phyloP scores from a whole-genome alignment of 306 rosid genomes.

The Sindora glabra region DNA sequence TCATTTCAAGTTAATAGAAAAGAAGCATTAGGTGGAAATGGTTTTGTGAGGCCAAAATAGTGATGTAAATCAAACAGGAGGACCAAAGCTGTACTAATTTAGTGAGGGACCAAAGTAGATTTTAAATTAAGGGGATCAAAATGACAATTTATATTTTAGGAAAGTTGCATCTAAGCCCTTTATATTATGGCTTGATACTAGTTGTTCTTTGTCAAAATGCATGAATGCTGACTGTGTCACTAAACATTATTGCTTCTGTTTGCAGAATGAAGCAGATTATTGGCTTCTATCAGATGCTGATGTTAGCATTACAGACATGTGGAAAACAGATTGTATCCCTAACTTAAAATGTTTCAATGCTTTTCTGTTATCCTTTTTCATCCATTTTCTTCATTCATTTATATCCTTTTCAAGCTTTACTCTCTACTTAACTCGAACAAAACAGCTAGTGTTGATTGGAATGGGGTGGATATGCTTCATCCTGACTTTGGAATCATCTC shows the following conservation, averaged over 20 bases:
- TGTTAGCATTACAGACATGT: slow-evolving; percentile 93
- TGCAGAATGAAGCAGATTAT: slow-evolving; percentile 93
- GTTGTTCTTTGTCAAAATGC: no score
- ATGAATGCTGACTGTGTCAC: no score
- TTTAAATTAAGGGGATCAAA: no score
- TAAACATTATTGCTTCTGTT: slow-evolving; percentile 17
- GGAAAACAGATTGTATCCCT: slow-evolving; percentile 94
- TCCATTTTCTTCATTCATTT: background rate
- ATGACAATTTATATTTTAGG: no score
- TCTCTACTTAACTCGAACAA: slow-evolving; percentile 37
- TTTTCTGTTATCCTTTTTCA: background rate
- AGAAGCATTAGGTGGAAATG: no score
- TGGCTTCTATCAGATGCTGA: slow-evolving; percentile 98
- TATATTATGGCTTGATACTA: no score
- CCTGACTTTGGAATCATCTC: slow-evolving; percentile 54
- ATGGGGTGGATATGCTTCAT: slow-evolving; percentile 58
- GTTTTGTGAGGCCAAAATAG: no score
- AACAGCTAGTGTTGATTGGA: slow-evolving; percentile 76
- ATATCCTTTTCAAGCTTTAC: background rate
- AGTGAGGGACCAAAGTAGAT: no score
- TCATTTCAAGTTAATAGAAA: no score
- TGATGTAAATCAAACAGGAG: no score
- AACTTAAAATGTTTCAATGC: slow-evolving; percentile 10
- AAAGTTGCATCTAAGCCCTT: no score
- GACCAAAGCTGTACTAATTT: no score